Percentiles rank a stretch among this genome's conserved stretches.
phyloP scores from a whole-genome alignment of 2,329 filamentous ascomycete species.

The Calonectria montana region DNA sequence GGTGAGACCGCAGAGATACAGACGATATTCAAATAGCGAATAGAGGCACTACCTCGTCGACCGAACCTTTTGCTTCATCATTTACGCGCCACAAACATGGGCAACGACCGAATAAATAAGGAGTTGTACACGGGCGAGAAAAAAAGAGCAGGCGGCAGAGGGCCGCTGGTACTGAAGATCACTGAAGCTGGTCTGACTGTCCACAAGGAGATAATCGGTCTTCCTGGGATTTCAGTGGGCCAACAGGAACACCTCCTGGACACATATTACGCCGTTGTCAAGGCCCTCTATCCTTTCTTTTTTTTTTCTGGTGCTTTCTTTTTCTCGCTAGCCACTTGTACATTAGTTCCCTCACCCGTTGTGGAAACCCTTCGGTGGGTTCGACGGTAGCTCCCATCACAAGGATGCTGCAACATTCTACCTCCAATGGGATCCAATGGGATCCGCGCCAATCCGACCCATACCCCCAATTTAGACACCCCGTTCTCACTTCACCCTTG shows the following conservation, averaged over 20 bases:
- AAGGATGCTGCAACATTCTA: neutral
- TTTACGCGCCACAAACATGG: neutral
- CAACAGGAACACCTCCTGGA: neutral
- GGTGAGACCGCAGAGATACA: neutral
- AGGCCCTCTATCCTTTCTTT: neutral
- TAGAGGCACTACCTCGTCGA: neutral
- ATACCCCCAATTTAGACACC: neutral
- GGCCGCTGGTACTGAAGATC: neutral
- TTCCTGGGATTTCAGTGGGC: neutral
- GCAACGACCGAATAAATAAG: neutral
- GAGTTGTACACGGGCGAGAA: neutral
- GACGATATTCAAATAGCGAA: neutral
- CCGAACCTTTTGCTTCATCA: neutral
- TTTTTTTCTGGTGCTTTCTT: neutral
- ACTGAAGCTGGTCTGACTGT: neutral
- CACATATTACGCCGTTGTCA: neutral
- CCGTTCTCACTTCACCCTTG: neutral
- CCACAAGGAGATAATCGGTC: neutral
- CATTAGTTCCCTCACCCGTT: neutral
- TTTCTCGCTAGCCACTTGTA: neutral
- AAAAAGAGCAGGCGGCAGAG: neutral
- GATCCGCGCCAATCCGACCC: neutral
- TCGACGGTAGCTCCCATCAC: neutral
- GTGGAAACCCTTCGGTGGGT: neutral
- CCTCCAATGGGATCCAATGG: constrained; percentile 4